A percentile compares a stretch with the other conserved stretches of the same genome.
Conservation (phyloP, 176 grass and related monocot species). For the bread wheat (Triticum aestivum) region DNA sequence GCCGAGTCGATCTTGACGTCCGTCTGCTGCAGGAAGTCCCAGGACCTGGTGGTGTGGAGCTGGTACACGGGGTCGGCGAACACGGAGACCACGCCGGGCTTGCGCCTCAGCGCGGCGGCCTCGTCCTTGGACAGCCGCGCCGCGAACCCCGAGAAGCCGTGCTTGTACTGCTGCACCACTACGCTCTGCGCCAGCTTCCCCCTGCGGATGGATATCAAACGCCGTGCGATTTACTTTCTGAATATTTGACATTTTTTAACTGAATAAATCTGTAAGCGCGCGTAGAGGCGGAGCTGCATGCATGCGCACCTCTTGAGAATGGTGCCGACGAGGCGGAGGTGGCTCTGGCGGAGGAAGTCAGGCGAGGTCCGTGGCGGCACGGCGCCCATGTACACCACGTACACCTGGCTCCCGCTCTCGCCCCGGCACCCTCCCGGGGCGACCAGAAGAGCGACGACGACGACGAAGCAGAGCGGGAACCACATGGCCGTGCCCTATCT, state of each 20-base stretch:
- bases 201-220: not conserved
- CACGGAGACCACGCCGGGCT: constrained; percentile 69
- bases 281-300: too few relatives aligned
- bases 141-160: constrained; percentile 80
- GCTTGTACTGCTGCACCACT: constrained; percentile 72
- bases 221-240: too few relatives aligned
- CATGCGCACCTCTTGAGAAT: constrained; percentile 53
- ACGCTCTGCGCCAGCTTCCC: constrained; percentile 30
- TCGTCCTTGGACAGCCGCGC: constrained; percentile 61
- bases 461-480: not conserved
- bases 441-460: not conserved
- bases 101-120: constrained; percentile 42
- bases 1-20: constrained; percentile 29
- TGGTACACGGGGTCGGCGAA: constrained; percentile 71
- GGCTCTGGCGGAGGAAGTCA: constrained; percentile 40
- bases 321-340: constrained; percentile 59
- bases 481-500: not conserved
- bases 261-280: not conserved
- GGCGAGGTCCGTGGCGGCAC: constrained; percentile 40
- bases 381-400: constrained; percentile 90
- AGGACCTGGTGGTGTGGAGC: constrained; percentile 80
- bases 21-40: constrained; percentile 79
- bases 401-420: constrained; percentile 34
- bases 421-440: not conserved
- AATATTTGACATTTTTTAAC: too few relatives aligned